These are phyloP conservation scores for Nannizziopsis barbatae DNA, from an alignment of 2,329 filamentous ascomycete genomes.

Conservation along the genomic window DNA sequence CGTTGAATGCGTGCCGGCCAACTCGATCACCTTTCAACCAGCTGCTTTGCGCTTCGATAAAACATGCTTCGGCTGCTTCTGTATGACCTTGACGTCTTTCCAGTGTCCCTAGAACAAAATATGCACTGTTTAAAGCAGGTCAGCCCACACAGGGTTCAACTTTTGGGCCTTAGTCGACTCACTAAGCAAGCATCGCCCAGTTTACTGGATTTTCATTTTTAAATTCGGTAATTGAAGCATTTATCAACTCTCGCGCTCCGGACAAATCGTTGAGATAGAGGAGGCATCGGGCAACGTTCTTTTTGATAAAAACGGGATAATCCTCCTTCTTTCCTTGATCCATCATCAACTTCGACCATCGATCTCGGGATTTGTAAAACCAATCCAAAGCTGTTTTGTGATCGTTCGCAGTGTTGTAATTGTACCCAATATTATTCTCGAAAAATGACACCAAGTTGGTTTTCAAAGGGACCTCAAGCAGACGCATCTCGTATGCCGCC, in stretches of 20 bases:
- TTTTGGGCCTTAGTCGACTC: too few relatives aligned
- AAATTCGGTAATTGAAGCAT: slow-evolving; percentile 4
- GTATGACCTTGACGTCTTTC: not conserved
- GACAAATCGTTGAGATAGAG: not conserved
- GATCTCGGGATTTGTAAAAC: slow-evolving; percentile 1
- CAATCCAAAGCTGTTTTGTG: slow-evolving; percentile 1
- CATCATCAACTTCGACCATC: not conserved
- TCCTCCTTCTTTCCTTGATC: not conserved
- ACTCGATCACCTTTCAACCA: slow-evolving; percentile 3
- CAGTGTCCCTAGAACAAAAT: slow-evolving; percentile 5
- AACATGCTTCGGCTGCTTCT: not conserved
- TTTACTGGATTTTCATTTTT: too few relatives aligned
- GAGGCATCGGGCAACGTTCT: slow-evolving; percentile 1
- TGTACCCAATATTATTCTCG: slow-evolving; percentile 5
- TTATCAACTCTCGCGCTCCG: not conserved
- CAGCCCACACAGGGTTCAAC: not conserved
- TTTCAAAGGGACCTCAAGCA: slow-evolving; percentile 3
- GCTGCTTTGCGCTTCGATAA: not conserved
- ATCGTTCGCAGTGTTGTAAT: slow-evolving; percentile 10
- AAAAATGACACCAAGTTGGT: not conserved
- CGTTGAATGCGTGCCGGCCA: too few relatives aligned
- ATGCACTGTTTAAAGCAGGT: slow-evolving; percentile 1
- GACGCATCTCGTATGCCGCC: slow-evolving; percentile 4
- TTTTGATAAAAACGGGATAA: slow-evolving; percentile 1
- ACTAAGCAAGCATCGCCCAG: too few relatives aligned